phyloP scores from a whole-genome alignment of 768 basidiomycete genomes.

The Coprinopsis cinerea region DNA sequence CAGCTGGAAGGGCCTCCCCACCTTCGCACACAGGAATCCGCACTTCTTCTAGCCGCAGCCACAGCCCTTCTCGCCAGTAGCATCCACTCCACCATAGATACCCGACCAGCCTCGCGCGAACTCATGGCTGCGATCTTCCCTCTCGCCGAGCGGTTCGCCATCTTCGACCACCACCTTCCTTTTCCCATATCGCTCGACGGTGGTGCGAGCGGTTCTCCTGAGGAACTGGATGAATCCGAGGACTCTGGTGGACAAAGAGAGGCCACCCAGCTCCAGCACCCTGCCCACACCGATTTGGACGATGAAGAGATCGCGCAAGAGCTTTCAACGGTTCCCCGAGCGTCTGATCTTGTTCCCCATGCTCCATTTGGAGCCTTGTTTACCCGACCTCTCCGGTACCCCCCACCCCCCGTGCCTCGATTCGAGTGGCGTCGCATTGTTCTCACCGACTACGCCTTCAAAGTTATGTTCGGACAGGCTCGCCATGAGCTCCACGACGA shows the following conservation, averaged over 20 bases:
- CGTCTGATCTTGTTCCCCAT: background rate
- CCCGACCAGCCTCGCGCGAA: constrained; percentile 11
- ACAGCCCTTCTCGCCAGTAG: constrained; percentile 14
- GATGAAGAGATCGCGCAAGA: background rate
- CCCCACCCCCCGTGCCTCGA: background rate
- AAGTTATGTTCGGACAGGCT: background rate
- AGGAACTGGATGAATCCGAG: background rate
- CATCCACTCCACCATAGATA: constrained; percentile 14
- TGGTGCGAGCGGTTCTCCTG: background rate
- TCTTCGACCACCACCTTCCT: background rate
- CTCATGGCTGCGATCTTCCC: constrained; percentile 15
- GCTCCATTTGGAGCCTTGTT: background rate
- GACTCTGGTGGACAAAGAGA: background rate
- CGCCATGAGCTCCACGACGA: background rate
- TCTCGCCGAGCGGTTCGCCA: background rate
- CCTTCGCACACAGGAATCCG: background rate
- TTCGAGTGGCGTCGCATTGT: background rate
- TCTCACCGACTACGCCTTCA: background rate
- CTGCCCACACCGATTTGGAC: background rate
- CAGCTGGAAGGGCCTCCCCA: constrained; percentile 1
- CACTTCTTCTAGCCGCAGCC: constrained; percentile 15
- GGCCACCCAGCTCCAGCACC: background rate
- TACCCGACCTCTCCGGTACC: background rate
- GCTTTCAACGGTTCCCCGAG: background rate
- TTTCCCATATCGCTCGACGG: background rate